Evolutionary conservation across 208 protist genomes (phyloP).

Genomic region (Acanthamoeba triangularis): DNA sequence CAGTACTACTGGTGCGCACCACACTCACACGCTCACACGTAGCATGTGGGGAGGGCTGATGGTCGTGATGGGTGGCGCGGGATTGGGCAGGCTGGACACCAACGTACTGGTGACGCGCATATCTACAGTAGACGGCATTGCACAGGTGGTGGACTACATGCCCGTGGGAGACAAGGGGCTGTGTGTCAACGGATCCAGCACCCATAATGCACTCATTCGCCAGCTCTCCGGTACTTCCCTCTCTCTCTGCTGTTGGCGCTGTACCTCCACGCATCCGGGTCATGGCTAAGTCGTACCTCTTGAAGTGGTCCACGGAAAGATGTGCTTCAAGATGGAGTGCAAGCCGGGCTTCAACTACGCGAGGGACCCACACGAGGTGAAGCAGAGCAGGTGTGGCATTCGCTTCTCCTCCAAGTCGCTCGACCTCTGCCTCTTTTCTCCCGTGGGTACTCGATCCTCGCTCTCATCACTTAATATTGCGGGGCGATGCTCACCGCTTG

Average conservation of each 20-base stretch:
- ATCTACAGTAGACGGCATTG: slow-evolving; percentile 76
- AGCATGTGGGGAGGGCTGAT: no score
- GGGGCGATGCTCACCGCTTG: not conserved
- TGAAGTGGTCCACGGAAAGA: slow-evolving; percentile 79
- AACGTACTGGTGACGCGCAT: slow-evolving; percentile 83
- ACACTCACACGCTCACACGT: not conserved
- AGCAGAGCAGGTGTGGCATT: slow-evolving; percentile 9
- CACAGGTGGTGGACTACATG: slow-evolving; percentile 83
- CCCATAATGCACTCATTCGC: slow-evolving; percentile 62
- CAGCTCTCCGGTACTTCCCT: not conserved
- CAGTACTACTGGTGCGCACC: slow-evolving; percentile 70
- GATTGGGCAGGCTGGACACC: slow-evolving; percentile 78
- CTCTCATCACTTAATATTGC: not conserved
- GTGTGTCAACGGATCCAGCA: slow-evolving; percentile 38
- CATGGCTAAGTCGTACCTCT: slow-evolving; percentile 42
- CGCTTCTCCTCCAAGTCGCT: not conserved
- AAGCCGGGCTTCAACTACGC: slow-evolving; percentile 87
- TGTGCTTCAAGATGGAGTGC: slow-evolving; percentile 83
- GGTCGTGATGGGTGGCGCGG: no score
- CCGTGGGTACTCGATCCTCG: not conserved
- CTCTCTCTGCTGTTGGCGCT: not conserved
- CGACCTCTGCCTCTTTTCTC: slow-evolving; percentile 60
- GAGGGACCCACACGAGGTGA: slow-evolving; percentile 71
- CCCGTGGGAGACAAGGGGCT: slow-evolving; percentile 81
- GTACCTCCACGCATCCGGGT: not conserved